phyloP scores from a whole-genome alignment of 352 stramenopile genomes.

The Phytophthora podocarpi region DNA sequence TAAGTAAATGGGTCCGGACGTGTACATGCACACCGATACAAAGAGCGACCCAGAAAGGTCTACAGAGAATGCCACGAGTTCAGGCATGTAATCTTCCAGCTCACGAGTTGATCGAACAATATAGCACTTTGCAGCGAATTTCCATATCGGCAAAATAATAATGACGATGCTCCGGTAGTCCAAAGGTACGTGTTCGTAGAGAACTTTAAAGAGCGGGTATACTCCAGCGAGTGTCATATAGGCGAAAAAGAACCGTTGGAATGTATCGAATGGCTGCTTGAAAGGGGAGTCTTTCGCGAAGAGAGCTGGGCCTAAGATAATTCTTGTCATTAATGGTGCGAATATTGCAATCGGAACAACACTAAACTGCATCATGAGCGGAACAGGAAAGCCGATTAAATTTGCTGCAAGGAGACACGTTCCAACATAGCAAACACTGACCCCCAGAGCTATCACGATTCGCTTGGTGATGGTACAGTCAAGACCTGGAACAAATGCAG shows the following conservation, averaged over 20 bases:
- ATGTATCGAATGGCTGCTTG: background rate
- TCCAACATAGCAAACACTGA: background rate
- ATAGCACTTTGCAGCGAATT: background rate
- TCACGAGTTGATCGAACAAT: background rate
- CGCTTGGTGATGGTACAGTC: background rate
- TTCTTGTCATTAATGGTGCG: background rate
- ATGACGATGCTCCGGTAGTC: background rate
- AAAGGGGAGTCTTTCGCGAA: background rate
- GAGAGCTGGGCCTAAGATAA: background rate
- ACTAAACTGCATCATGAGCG: slow-evolving; percentile 5
- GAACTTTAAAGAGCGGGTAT: slow-evolving; percentile 1
- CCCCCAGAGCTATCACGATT: background rate
- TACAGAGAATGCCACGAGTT: slow-evolving; percentile 9
- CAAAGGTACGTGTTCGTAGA: background rate
- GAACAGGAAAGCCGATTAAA: background rate
- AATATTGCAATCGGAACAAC: background rate
- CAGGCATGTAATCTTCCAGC: slow-evolving; percentile 17
- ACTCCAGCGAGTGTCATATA: background rate
- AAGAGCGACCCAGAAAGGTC: slow-evolving; percentile 27
- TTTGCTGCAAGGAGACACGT: background rate
- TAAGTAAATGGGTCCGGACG: background rate
- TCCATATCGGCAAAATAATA: no score
- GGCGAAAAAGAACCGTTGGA: background rate
- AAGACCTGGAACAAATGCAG: background rate
- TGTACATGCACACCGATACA: slow-evolving; percentile 21